phyloP scores from a whole-genome alignment of 2,329 filamentous ascomycete species.

The Neonectria ditissima region DNA sequence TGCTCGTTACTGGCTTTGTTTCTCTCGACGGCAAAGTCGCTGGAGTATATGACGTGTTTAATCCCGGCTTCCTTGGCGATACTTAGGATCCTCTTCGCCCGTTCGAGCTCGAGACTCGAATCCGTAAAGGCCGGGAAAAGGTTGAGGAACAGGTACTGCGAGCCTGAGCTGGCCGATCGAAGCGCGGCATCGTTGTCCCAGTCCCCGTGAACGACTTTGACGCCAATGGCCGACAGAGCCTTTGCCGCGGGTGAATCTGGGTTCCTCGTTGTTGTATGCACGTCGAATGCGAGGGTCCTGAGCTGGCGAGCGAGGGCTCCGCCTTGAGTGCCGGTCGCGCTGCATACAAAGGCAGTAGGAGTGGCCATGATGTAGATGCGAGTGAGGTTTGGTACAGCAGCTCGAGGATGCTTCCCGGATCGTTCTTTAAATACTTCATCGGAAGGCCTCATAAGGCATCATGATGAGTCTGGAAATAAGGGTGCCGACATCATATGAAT shows the following conservation, averaged over 20 bases:
- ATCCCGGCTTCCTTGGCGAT: slow-evolving; percentile 7
- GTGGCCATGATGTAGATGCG: not conserved
- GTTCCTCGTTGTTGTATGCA: slow-evolving; percentile 13
- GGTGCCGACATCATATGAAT: not conserved
- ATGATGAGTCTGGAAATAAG: too few relatives aligned
- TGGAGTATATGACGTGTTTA: slow-evolving; percentile 5
- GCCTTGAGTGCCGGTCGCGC: slow-evolving; percentile 18
- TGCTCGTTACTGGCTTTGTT: not conserved
- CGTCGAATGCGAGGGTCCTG: slow-evolving; percentile 8
- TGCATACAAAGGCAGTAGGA: slow-evolving; percentile 16
- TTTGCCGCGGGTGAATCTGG: slow-evolving; percentile 10
- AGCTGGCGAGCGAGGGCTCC: slow-evolving; percentile 13
- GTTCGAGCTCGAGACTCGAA: slow-evolving; percentile 6
- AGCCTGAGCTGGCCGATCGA: not conserved
- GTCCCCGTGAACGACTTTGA: slow-evolving; percentile 9
- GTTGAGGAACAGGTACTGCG: slow-evolving; percentile 8
- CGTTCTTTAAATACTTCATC: slow-evolving; percentile 4
- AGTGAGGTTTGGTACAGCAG: not conserved
- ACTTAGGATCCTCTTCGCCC: slow-evolving; percentile 10
- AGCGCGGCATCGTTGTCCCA: slow-evolving; percentile 18
- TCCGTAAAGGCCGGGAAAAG: slow-evolving; percentile 10
- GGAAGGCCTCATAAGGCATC: not conserved
- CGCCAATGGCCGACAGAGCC: slow-evolving; percentile 8
- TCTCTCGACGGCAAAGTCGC: slow-evolving; percentile 15
- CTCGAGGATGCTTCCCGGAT: not conserved